A percentile compares a stretch with the other conserved stretches of the same genome.
phyloP scores from a whole-genome alignment of 2,329 filamentous ascomycete species.

The Chaetomium sp. region DNA sequence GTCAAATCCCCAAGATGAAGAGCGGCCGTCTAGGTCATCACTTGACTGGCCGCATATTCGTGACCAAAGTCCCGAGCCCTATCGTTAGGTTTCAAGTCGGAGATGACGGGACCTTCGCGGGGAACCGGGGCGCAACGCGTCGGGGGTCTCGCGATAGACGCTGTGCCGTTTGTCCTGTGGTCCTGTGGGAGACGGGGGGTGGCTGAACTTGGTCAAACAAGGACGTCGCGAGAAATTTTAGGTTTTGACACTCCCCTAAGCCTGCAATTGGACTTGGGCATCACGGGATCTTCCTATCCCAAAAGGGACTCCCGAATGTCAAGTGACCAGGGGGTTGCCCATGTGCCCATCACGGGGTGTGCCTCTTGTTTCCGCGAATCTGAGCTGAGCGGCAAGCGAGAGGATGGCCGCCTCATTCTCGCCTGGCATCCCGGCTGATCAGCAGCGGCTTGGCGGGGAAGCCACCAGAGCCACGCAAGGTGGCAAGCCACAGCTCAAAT shows the following conservation, averaged over 20 bases:
- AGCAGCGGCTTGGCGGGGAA: slow-evolving; percentile 9
- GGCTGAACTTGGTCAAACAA: slow-evolving; percentile 2
- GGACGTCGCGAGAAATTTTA: slow-evolving; percentile 7
- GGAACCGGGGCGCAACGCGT: slow-evolving; percentile 3
- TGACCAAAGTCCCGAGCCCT: slow-evolving; percentile 3
- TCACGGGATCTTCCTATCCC: slow-evolving; percentile 7
- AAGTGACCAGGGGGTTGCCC: slow-evolving; percentile 9
- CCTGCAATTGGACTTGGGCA: slow-evolving; percentile 8
- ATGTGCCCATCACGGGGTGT: slow-evolving; percentile 8
- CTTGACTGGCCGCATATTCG: slow-evolving; percentile 14
- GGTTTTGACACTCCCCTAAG: slow-evolving; percentile 9
- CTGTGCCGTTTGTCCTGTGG: background rate
- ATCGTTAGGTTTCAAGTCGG: slow-evolving; percentile 7
- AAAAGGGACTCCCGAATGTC: slow-evolving; percentile 4
- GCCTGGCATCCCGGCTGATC: slow-evolving; percentile 2
- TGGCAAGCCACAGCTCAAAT: background rate
- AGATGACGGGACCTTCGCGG: slow-evolving; percentile 10
- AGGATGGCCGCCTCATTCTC: slow-evolving; percentile 11
- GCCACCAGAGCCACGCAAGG: slow-evolving; percentile 9
- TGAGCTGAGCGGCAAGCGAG: slow-evolving; percentile 11
- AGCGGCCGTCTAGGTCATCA: background rate
- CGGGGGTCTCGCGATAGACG: background rate
- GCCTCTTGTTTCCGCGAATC: background rate
- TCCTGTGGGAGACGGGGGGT: background rate
- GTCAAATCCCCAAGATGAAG: slow-evolving; percentile 3